Percentiles rank a stretch among this genome's conserved stretches.
These are phyloP conservation scores for Leccinum obscurum DNA, from an alignment of 768 basidiomycete genomes.

Conservation along the genomic window DNA sequence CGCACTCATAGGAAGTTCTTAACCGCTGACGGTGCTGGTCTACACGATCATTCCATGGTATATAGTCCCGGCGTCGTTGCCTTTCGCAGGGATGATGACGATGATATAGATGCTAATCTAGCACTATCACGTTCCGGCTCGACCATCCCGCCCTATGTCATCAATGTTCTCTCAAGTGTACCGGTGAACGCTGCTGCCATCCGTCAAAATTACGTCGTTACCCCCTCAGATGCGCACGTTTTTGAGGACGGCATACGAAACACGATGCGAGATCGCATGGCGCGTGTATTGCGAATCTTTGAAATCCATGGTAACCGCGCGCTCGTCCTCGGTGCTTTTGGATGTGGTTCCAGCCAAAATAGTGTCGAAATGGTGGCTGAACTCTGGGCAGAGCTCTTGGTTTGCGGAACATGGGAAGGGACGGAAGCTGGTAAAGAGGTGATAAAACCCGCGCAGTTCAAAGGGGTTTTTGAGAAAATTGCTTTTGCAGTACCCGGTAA, in stretches of 20 bases:
- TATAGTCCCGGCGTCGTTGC: slow-evolving; percentile 45
- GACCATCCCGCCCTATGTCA: slow-evolving; percentile 39
- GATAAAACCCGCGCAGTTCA: slow-evolving; percentile 36
- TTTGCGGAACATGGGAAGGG: slow-evolving; percentile 33
- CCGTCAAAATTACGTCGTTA: slow-evolving; percentile 38
- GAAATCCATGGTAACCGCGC: slow-evolving; percentile 39
- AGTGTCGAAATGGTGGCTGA: slow-evolving; percentile 41
- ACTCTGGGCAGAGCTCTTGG: slow-evolving; percentile 48
- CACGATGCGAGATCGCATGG: slow-evolving; percentile 52
- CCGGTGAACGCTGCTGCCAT: slow-evolving; percentile 46
- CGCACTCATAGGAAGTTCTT: slow-evolving; percentile 37
- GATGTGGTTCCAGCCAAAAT: slow-evolving; percentile 45
- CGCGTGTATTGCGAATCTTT: slow-evolving; percentile 44
- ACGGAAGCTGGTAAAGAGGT: slow-evolving; percentile 18
- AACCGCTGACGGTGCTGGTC: slow-evolving; percentile 38
- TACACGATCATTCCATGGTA: slow-evolving; percentile 49
- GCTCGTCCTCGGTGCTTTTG: slow-evolving; percentile 47
- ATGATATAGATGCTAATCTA: slow-evolving; percentile 17
- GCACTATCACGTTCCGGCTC: slow-evolving; percentile 15
- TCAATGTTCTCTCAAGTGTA: slow-evolving; percentile 43
- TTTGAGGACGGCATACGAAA: slow-evolving; percentile 40
- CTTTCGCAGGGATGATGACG: slow-evolving; percentile 41
- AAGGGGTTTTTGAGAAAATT: slow-evolving; percentile 41
- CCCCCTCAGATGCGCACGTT: slow-evolving; percentile 34
- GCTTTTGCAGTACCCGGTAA: slow-evolving; percentile 45